Percentiles rank a stretch among this genome's conserved stretches.
phyloP scores from a whole-genome alignment of 2,329 filamentous ascomycete genomes.

The Thermochaetoides dissita region DNA sequence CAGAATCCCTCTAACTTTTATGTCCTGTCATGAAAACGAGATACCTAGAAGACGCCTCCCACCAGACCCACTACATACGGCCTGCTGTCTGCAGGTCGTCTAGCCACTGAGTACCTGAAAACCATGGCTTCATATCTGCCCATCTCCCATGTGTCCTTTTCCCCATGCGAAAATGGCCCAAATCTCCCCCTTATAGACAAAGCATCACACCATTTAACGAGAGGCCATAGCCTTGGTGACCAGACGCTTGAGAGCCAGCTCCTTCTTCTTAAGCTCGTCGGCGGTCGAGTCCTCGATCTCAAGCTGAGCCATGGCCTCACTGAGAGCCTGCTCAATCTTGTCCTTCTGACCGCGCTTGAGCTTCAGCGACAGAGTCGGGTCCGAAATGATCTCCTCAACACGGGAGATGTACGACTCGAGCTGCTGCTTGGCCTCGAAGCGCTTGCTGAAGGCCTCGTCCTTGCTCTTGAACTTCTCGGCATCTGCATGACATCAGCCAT shows the following conservation, averaged over 20 bases:
- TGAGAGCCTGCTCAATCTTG: constrained; percentile 95
- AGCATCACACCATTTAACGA: constrained; percentile 44
- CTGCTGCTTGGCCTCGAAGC: constrained; percentile 97
- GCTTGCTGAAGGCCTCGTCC: constrained; percentile 98
- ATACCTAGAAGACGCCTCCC: constrained; percentile 16
- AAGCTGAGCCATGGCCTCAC: constrained; percentile 92
- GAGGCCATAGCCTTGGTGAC: constrained; percentile 98
- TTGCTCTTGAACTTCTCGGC: constrained; percentile 97
- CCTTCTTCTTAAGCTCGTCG: constrained; percentile 99
- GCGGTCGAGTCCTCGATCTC: constrained; percentile 85
- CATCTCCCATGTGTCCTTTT: constrained; percentile 10
- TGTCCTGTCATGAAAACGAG: constrained; percentile 14
- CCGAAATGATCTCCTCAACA: constrained; percentile 96
- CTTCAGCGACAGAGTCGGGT: constrained; percentile 90
- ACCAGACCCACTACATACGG: constrained; percentile 7
- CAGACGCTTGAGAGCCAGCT: constrained; percentile 90
- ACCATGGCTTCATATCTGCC: constrained; percentile 13
- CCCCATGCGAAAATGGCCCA: constrained; percentile 8
- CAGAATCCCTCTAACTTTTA: constrained; percentile 14
- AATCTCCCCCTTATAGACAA: constrained; percentile 4
- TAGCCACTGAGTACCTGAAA: constrained; percentile 1
- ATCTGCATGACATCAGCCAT: constrained; percentile 31
- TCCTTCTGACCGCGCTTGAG: constrained; percentile 99
- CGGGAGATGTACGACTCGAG: constrained; percentile 97
- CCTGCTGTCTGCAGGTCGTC: constrained; percentile 8